Evolutionary conservation across 2,329 filamentous ascomycete genomes (phyloP), one percentile per base, ranked within the genome.

Genomic region (Botrytis aclada): DNA sequence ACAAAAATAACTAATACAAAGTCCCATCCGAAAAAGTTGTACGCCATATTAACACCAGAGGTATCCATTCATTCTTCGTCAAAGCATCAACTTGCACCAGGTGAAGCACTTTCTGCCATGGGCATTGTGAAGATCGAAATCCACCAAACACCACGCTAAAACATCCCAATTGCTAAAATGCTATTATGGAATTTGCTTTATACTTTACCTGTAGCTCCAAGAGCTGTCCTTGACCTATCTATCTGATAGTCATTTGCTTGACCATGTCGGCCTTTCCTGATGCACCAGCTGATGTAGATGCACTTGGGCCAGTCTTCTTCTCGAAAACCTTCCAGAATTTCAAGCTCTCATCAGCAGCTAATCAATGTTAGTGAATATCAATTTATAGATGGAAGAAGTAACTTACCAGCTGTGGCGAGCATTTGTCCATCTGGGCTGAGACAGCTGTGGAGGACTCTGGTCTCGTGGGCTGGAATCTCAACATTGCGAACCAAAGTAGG

Each of bases 261-360:
- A 90, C 90, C 87, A 95, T 92, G 80, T 93, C 90, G 72, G 92
- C 94, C 85, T 95, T 95, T 83, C 88, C 89, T 67, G 91, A 91
- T 74, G 92, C 86, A 75, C 90, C 90, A 73, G 90, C 88, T 78
- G 88, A 87, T 71, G 90, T 86, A 66, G 89, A 88, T 69, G 90
- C 88, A 74, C 88, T 85, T 74, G 88, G 86, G 72, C 94, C 94
- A 29, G 95, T 87, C 89, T 98, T 98, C 89, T 97, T 98, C 88
- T 99, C 96, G 81, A 99, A 99, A 79, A 99, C 88, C 90, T 99
- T 99, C 96, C 96, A 99, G 88, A 99, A 99, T 86, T 99, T 99
- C 83, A 99, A 88, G 81, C 92, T 95, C 87, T 99, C 96, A 80
- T 99, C 96, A 54, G 95, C 95, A 78, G 95, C 93, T 90, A 76